Conservation (phyloP, 148 eudicot species). For the Arbutus unedo region DNA sequence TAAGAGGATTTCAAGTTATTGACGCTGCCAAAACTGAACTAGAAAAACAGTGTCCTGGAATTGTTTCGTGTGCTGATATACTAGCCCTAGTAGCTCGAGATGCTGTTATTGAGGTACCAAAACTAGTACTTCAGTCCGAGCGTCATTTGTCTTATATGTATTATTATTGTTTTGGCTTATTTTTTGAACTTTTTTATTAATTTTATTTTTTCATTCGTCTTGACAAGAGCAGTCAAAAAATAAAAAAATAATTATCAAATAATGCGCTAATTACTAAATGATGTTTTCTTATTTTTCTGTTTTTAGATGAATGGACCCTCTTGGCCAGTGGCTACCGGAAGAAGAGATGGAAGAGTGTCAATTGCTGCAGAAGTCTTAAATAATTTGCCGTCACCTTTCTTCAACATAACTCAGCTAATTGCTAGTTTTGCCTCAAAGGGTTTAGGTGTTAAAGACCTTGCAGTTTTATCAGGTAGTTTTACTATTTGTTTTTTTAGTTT, state of each 20-base stretch:
- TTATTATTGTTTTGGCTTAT: no score
- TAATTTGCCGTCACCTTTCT: constrained; percentile 38
- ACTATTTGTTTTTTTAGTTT: background rate
- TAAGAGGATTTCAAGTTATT: constrained; percentile 46
- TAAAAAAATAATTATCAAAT: no score
- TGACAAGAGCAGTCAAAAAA: no score
- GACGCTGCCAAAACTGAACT: constrained; percentile 39
- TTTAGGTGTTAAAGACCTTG: constrained; percentile 42
- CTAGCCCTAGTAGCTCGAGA: constrained; percentile 50
- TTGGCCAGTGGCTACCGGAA: constrained; percentile 43
- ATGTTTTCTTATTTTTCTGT: background rate
- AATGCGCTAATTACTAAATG: no score
- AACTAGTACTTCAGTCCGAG: no score
- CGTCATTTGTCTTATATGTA: no score
- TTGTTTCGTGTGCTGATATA: constrained; percentile 61
- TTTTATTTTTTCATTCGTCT: background rate
- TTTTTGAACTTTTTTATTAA: no score
- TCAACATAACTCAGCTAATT: constrained; percentile 28
- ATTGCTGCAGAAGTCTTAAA: constrained; percentile 24
- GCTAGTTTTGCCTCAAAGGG: constrained; percentile 28
- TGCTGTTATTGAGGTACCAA: constrained; percentile 33
- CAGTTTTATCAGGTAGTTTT: constrained; percentile 42
- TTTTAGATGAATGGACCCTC: constrained; percentile 41
- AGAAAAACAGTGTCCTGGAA: constrained; percentile 45
- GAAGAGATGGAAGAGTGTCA: constrained; percentile 50